Evolutionary conservation across 208 protist species (phyloP).

Genomic region (Kentomonas sorsogonicus): DNA sequence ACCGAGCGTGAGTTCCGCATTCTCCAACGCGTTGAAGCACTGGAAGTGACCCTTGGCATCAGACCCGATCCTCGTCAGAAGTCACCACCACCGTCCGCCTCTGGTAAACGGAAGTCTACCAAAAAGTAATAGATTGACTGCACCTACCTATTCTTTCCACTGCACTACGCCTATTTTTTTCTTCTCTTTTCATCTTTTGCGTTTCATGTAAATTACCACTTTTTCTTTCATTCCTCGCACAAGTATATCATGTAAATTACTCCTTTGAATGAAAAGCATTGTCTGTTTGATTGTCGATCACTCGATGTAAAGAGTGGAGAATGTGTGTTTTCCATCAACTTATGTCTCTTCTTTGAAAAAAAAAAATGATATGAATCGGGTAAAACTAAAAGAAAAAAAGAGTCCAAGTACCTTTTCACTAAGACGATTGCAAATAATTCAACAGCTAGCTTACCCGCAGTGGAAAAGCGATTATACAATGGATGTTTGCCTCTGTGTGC

Average conservation of each 20-base stretch:
- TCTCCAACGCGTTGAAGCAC: slow-evolving; percentile 58
- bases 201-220: background rate
- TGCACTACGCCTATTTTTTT: background rate
- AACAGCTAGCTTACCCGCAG: too few species aligned
- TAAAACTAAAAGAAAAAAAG: slow-evolving; percentile 1
- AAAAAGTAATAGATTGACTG: background rate
- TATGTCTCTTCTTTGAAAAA: slow-evolving; percentile 6
- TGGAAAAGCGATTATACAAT: too few species aligned
- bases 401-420: too few species aligned
- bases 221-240: slow-evolving; percentile 2
- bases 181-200: slow-evolving; percentile 1
- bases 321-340: background rate
- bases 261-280: background rate
- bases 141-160: background rate
- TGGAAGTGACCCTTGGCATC: slow-evolving; percentile 59
- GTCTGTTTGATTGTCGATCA: too few species aligned
- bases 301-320: background rate
- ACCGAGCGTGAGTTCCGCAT: slow-evolving; percentile 53
- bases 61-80: background rate
- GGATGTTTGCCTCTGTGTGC: too few species aligned
- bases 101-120: background rate
- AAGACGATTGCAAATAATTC: too few species aligned
- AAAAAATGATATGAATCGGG: background rate
- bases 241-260: background rate
- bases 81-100: too few species aligned